phyloP scores from a whole-genome alignment of 345 rosid genomes.

The Boechera divaricarpa region DNA sequence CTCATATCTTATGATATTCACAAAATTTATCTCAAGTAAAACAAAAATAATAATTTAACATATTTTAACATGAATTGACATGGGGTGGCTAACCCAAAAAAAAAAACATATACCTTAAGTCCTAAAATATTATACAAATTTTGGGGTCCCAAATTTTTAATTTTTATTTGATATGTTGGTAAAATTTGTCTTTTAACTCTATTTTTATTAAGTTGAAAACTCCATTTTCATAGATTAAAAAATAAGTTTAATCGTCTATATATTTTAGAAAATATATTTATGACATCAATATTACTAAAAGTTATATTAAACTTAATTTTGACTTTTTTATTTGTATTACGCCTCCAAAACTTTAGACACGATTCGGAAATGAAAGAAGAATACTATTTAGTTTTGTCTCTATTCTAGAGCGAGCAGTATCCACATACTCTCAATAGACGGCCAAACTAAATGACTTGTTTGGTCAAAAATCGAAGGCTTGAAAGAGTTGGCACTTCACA shows the following conservation, averaged over 20 bases:
- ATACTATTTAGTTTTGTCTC: neutral
- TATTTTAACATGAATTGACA: neutral
- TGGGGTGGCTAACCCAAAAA: neutral
- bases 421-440: slow-evolving; percentile 36
- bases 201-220: neutral
- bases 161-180: neutral
- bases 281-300: too few relatives aligned
- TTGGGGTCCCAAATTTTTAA: too few relatives aligned
- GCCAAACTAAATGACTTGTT: slow-evolving; percentile 30
- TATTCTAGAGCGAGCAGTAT: slow-evolving; percentile 4
- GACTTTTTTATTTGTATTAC: too few relatives aligned
- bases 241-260: neutral
- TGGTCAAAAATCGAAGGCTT: slow-evolving; percentile 32
- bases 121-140: neutral
- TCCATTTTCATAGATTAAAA: neutral
- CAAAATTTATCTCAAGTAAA: neutral
- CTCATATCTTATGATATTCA: neutral
- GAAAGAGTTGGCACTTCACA: slow-evolving; percentile 34
- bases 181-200: neutral
- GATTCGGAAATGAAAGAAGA: neutral
- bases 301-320: too few relatives aligned
- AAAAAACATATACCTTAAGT: neutral
- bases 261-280: too few relatives aligned
- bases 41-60: neutral
- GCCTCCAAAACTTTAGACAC: neutral